Evolutionary conservation across 176 grass and related monocot genomes (phyloP).

Genomic region (Pharus latifolius): DNA sequence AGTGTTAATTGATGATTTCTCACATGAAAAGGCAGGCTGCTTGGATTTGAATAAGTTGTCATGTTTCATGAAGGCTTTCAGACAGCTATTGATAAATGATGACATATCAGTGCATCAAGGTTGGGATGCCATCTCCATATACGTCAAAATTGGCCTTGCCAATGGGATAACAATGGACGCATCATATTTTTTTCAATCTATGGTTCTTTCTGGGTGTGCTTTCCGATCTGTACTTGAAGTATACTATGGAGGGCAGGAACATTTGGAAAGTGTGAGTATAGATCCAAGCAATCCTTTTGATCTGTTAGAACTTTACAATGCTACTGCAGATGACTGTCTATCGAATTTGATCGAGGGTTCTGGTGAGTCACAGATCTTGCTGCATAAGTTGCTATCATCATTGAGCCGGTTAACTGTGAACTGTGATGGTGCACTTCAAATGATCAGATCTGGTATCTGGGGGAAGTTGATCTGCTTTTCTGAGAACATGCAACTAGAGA

Average conservation of each 20-base stretch:
- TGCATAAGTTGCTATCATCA: slow-evolving; percentile 67
- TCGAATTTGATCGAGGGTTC: slow-evolving; percentile 33
- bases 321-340: slow-evolving; percentile 36
- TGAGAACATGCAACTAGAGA: slow-evolving; percentile 67
- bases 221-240: slow-evolving; percentile 60
- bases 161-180: slow-evolving; percentile 35
- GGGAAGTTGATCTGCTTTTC: slow-evolving; percentile 61
- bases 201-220: slow-evolving; percentile 71
- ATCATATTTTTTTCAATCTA: slow-evolving; percentile 62
- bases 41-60: slow-evolving; percentile 35
- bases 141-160: slow-evolving; percentile 45
- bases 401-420: slow-evolving; percentile 51
- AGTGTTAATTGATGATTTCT: slow-evolving; percentile 19
- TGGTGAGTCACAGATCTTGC: slow-evolving; percentile 24
- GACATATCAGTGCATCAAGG: slow-evolving; percentile 66
- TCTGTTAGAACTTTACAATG: slow-evolving; percentile 58
- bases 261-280: slow-evolving; percentile 16
- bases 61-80: slow-evolving; percentile 56
- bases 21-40: slow-evolving; percentile 28
- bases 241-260: slow-evolving; percentile 40
- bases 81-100: slow-evolving; percentile 48
- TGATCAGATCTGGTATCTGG: slow-evolving; percentile 65
- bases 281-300: slow-evolving; percentile 32
- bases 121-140: slow-evolving; percentile 62
- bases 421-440: slow-evolving; percentile 48